Conservation (phyloP, 1,139 yeast species). For the Trichomonascaceae sp. region DNA sequence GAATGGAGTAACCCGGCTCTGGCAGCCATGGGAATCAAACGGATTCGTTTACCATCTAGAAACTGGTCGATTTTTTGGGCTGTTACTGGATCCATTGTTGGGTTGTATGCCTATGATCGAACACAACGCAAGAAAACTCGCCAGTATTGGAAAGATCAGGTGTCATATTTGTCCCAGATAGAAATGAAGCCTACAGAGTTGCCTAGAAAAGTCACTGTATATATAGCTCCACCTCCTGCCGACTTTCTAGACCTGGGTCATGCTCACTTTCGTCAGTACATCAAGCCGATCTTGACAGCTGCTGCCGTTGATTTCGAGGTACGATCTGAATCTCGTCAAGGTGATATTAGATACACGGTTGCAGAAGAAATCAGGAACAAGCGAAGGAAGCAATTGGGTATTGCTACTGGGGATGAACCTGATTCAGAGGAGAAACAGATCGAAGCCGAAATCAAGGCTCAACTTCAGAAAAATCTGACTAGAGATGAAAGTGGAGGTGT, state of each 20-base stretch:
- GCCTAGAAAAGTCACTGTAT: conserved; percentile 76
- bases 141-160: conserved; percentile 58
- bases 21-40: conserved; percentile 78
- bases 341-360: conserved; percentile 74
- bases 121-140: conserved; percentile 63
- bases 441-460: conserved; percentile 22
- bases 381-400: conserved; percentile 41
- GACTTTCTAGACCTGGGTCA: conserved; percentile 77
- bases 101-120: conserved; percentile 75
- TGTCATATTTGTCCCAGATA: conserved; percentile 43
- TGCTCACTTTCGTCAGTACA: conserved; percentile 66
- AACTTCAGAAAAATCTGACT: conserved; percentile 12
- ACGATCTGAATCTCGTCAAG: conserved; percentile 68
- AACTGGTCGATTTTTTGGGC: conserved; percentile 93
- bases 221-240: conserved; percentile 93
- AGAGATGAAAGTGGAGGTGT: conserved; percentile 62
- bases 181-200: conserved; percentile 44
- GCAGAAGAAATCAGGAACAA: conserved; percentile 75
- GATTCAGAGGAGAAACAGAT: conserved; percentile 27
- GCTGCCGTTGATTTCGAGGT: conserved; percentile 85
- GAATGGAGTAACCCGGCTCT: conserved; percentile 83
- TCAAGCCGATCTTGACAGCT: conserved; percentile 82
- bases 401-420: conserved; percentile 20
- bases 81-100: conserved; percentile 56
- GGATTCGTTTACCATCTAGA: conserved; percentile 73